Base-by-base conservation (phyloP, 352 stramenopile genomes). In the Peronospora belbahrii region DNA sequence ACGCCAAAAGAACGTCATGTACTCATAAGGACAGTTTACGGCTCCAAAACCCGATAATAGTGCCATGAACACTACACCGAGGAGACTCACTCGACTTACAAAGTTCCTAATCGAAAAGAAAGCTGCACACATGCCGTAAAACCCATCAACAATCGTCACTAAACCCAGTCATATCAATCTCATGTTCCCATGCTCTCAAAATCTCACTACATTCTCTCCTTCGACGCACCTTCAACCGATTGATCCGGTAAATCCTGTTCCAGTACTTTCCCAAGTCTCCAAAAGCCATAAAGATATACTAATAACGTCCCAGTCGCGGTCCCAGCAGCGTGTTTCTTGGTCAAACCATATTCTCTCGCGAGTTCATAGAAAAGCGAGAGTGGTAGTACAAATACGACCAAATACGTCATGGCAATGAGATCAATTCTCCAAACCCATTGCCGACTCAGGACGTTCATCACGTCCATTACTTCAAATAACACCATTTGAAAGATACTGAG, bases 1-100 rank as follows among this genome's bases (percentile, higher is more conserved):
- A 4, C 72, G 67, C 80, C 80, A 92, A 48, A 88, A 92, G 46
- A 92, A 69, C 44, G 77, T 84, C 47, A 92, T 67, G 55, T 86
- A 87, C 57, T 92, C 80, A 61, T 92, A 92, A 28, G 80, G 80
- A 43, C 72, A 88, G 55, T 92, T 87, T 20, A 92, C 77, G 6
- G 80, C 80, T 33, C 80, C 80, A 50, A 92, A 92, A 0, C 80
- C 80, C 0, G 80, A 92, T 31, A 92, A 62, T 9, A 89, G 31
- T 11, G 80, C 80, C 77, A 92, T 89, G 37, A 92, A 83, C 35
- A 88, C 62, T 17, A 92, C 80, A 5, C 80, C 80, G 23, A 92
- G 49, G 13, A 92, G 49, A 62, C 75, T 86, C 47, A 89, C 77
- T 31, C 80, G 73, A 48, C 80, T 92, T 40, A 92, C 78, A 52